Conservation (phyloP, 805 yeast species). For the Kazachstania bromeliacearum region DNA sequence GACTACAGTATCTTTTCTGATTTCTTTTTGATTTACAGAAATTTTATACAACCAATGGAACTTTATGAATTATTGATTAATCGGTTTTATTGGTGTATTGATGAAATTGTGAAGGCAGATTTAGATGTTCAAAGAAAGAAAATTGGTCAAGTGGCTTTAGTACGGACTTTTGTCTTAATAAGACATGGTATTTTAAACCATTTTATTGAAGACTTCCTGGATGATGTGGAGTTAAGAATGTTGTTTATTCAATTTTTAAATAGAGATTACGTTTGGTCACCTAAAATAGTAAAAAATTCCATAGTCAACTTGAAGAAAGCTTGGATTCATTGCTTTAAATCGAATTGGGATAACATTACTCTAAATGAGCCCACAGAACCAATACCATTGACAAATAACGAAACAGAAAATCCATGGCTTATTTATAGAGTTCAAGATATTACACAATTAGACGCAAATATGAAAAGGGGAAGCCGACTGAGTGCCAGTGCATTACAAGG, state of each 20-base stretch:
- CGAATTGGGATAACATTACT: conserved; percentile 22
- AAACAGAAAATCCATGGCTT: conserved; percentile 14
- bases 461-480: conserved; percentile 19
- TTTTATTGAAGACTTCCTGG: conserved; percentile 74
- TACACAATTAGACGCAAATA: conserved; percentile 10
- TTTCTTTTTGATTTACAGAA: conserved; percentile 75
- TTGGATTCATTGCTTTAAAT: conserved; percentile 34
- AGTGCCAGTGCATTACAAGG: conserved; percentile 26
- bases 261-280: conserved; percentile 10
- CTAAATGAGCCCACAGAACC: conserved; percentile 13
- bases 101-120: conserved; percentile 17
- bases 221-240: conserved; percentile 39
- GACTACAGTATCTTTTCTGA: conserved; percentile 76
- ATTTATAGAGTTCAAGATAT: conserved; percentile 17
- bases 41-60: conserved; percentile 49
- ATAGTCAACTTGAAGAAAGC: conserved; percentile 38
- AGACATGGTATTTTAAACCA: conserved; percentile 88
- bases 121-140: conserved; percentile 8
- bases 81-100: conserved; percentile 66
- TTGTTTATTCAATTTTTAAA: conserved; percentile 37
- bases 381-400: conserved; percentile 4
- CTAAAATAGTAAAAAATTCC: conserved; percentile 30
- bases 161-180: conserved; percentile 76
- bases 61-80: conserved; percentile 53
- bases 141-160: conserved; percentile 55